phyloP scores from a whole-genome alignment of 495 filamentous ascomycete genomes.

The Glonium stellatum region DNA sequence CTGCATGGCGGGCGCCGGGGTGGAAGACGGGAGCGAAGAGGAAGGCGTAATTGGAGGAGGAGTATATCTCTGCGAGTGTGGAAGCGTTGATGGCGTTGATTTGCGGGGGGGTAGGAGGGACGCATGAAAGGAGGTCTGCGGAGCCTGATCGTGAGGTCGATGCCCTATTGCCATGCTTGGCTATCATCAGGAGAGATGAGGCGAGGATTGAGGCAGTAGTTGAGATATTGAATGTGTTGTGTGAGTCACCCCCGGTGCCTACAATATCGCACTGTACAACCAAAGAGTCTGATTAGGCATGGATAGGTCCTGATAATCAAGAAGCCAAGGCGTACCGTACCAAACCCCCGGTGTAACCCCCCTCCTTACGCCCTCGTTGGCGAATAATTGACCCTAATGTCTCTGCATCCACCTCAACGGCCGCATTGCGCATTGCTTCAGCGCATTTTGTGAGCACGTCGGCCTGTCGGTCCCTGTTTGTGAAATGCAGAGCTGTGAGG shows the following conservation, averaged over 20 bases:
- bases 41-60: constrained; percentile 81
- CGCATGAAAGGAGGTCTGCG: constrained; percentile 77
- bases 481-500: constrained; percentile 83
- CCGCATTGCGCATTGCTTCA: constrained; percentile 60
- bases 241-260: constrained; percentile 91
- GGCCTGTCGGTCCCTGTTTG: constrained; percentile 65
- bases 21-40: constrained; percentile 96
- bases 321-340: constrained; percentile 23
- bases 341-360: constrained; percentile 50
- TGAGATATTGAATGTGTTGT: constrained; percentile 96
- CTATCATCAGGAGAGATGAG: constrained; percentile 70
- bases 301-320: not conserved
- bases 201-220: constrained; percentile 91
- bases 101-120: constrained; percentile 60
- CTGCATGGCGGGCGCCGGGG: constrained; percentile 82
- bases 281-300: not conserved
- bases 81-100: constrained; percentile 63
- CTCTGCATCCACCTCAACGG: constrained; percentile 55
- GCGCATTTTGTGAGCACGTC: constrained; percentile 76
- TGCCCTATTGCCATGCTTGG: constrained; percentile 95
- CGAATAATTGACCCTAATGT: constrained; percentile 53
- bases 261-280: constrained; percentile 79
- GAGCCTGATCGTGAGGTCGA: constrained; percentile 93
- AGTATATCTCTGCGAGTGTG: constrained; percentile 64
- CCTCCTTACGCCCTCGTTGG: constrained; percentile 51